Evolutionary conservation across 345 rosid species (phyloP).

Genomic region (Sisymbrium altissimum): DNA sequence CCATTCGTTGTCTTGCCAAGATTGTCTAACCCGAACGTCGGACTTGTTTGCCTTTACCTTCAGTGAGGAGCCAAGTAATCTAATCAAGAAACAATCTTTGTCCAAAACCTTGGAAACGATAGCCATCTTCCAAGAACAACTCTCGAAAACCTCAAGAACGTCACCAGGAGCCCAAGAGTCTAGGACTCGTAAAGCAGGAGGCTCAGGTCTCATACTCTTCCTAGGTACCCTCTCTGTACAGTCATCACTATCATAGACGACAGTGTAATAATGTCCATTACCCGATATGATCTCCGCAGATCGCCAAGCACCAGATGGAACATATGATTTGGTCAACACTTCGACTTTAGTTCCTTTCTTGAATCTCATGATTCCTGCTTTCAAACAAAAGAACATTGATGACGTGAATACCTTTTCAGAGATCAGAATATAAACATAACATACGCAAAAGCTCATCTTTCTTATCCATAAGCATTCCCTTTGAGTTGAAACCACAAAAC

Average conservation of each 20-base stretch:
- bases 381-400: not conserved
- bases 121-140: slow-evolving; percentile 78
- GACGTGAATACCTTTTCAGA: not conserved
- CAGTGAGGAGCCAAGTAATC: slow-evolving; percentile 60
- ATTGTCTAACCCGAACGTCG: slow-evolving; percentile 58
- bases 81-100: slow-evolving; percentile 45
- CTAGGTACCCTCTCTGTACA: slow-evolving; percentile 46
- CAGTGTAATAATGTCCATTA: slow-evolving; percentile 58
- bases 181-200: slow-evolving; percentile 38
- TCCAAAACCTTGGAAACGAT: slow-evolving; percentile 50
- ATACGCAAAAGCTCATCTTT: not conserved
- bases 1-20: slow-evolving; percentile 72
- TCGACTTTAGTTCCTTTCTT: slow-evolving; percentile 66
- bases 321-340: slow-evolving; percentile 53
- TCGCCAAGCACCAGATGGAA: slow-evolving; percentile 71
- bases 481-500: slow-evolving; percentile 15
- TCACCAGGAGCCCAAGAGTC: slow-evolving; percentile 64
- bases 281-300: slow-evolving; percentile 66
- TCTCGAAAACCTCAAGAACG: slow-evolving; percentile 64
- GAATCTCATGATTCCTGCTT: slow-evolving; percentile 50
- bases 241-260: slow-evolving; percentile 40
- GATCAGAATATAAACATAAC: not conserved
- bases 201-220: slow-evolving; percentile 64
- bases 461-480: not conserved
- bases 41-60: slow-evolving; percentile 47